These are phyloP conservation scores for Cladosporium cucumerinum DNA, from an alignment of 2,329 filamentous ascomycete genomes.

Conservation along the genomic window DNA sequence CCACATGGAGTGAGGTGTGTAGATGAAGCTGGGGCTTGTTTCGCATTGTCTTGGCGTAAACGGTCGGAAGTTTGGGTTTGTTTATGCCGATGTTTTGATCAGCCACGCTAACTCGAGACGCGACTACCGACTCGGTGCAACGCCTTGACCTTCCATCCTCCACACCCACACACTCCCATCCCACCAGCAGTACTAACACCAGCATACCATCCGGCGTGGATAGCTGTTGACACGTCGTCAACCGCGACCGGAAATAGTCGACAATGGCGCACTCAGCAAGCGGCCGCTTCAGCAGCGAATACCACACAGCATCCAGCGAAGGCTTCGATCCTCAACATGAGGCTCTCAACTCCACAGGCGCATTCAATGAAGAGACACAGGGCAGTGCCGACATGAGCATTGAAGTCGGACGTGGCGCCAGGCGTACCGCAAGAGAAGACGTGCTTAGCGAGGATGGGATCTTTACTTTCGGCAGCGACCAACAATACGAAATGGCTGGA, in stretches of 20 bases:
- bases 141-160: constrained; percentile 1
- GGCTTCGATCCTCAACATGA: constrained; percentile 32
- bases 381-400: constrained; percentile 49
- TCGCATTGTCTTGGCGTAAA: neutral
- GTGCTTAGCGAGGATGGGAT: constrained; percentile 51
- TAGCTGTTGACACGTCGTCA: neutral
- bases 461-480: constrained; percentile 49
- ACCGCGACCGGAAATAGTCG: neutral
- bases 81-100: constrained; percentile 9
- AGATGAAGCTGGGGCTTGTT: neutral
- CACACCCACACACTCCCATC: neutral
- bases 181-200: constrained; percentile 3
- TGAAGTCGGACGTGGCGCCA: constrained; percentile 54
- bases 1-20: neutral
- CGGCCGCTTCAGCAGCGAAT: constrained; percentile 17
- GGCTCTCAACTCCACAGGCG: constrained; percentile 37
- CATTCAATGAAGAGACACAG: constrained; percentile 30
- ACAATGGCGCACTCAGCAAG: constrained; percentile 7
- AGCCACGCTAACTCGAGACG: neutral
- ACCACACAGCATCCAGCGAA: constrained; percentile 16
- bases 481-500: constrained; percentile 44
- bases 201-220: constrained; percentile 7
- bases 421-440: constrained; percentile 38
- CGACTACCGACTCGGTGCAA: constrained; percentile 6
- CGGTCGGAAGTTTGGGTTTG: neutral